phyloP scores from a whole-genome alignment of 345 rosid genomes.

The Populus ilicifolia region DNA sequence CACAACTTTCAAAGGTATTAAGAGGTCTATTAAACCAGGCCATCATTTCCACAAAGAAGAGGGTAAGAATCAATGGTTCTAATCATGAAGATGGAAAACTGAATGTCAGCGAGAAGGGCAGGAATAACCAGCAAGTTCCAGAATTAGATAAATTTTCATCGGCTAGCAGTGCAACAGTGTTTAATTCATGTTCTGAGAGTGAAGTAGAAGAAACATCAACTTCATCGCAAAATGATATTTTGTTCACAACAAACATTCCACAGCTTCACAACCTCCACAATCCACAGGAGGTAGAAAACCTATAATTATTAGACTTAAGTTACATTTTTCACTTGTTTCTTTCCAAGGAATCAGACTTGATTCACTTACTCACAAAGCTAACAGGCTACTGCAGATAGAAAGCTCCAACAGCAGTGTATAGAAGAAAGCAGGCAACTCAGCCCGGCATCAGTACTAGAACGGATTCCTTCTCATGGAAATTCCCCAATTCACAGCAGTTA shows the following conservation, averaged over 20 bases:
- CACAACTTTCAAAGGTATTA: constrained; percentile 23
- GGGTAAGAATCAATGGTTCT: constrained; percentile 13
- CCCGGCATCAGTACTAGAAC: constrained; percentile 28
- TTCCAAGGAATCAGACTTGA: not conserved
- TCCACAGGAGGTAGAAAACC: constrained; percentile 30
- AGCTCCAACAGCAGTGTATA: constrained; percentile 9
- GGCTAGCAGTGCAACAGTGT: constrained; percentile 29
- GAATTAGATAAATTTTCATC: constrained; percentile 30
- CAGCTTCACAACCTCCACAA: constrained; percentile 1
- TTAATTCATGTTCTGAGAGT: constrained; percentile 32
- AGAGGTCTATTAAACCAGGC: constrained; percentile 26
- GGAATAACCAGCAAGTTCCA: constrained; percentile 16
- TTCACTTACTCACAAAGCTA: constrained; percentile 20
- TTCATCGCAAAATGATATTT: constrained; percentile 10
- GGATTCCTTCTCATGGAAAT: constrained; percentile 13
- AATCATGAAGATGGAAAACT: constrained; percentile 14
- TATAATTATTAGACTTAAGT: not conserved
- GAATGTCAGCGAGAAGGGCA: constrained; percentile 6
- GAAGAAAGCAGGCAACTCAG: constrained; percentile 23
- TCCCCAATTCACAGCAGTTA: constrained; percentile 13
- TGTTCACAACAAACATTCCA: constrained; percentile 2
- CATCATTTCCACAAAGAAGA: constrained; percentile 15
- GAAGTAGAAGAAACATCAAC: constrained; percentile 29
- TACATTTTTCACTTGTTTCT: not conserved
- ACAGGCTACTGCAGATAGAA: constrained; percentile 35